Base-by-base conservation (phyloP, 805 yeast species). In the Torulaspora maleeae region DNA sequence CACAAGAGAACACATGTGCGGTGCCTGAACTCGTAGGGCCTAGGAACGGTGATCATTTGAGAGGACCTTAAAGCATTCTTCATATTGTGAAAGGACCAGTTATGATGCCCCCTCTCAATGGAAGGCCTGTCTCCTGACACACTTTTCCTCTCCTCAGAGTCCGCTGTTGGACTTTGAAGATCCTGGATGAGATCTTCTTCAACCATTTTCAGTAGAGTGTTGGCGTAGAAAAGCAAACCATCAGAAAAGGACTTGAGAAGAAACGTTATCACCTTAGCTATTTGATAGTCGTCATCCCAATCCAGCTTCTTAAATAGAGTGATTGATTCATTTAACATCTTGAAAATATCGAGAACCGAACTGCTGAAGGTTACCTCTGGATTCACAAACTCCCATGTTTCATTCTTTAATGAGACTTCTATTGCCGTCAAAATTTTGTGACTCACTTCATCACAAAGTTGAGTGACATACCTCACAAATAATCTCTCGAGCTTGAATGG, bases 1-100 rank as follows among this genome's bases (percentile, higher is more conserved):
- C 85, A 86, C 49, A 87, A 68, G n/a, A 83, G 80, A n/a, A 84
- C 78, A 64, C 95, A 86, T 0, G 89, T 80, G 43, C 75, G 72
- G 5, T 73, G 68, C 47, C 73, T 70, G 66, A 83, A 83, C 36
- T 76, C 74, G 56, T 73, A 80, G 0, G 89, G 82, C 12, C 72
- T 74, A 2, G 78, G 75, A 39, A 61, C 51, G 5, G 64, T 67
- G 4, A 69, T 44, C 36, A 69, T 70, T 1, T 61, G 63, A 3
- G 67, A 60, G 17, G 71, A 64, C 22, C 65, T 63, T 0, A 80
- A 73, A 1, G 75, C 80, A 41, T 71, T 73, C 55, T 72, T 78
- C 60, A 79, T 73, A 29, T 75, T 83, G 33, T 56, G 57, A 47
- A 76, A 71, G 11, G 75, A 58, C 82, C 82, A 77, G 11, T 65